phyloP scores from a whole-genome alignment of 139 green algal genomes.

The Gonium pectorale region DNA sequence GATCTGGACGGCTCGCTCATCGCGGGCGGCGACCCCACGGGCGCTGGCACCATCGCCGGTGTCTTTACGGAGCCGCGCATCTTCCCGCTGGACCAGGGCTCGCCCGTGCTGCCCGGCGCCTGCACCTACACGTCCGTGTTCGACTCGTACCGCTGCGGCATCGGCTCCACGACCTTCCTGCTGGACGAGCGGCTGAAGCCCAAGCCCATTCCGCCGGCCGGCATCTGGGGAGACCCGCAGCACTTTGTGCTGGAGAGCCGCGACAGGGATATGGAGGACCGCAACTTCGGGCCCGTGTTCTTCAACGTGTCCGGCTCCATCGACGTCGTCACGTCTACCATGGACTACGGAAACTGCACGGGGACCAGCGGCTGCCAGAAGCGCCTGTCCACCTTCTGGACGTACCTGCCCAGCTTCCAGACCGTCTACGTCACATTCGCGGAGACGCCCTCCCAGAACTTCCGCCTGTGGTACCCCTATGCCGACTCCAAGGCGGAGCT shows the following conservation, averaged over 20 bases:
- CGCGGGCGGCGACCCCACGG: neutral
- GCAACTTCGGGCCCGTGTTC: slow-evolving; percentile 70
- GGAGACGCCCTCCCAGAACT: slow-evolving; percentile 53
- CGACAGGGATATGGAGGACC: slow-evolving; percentile 68
- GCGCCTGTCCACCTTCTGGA: slow-evolving; percentile 63
- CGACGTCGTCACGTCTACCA: slow-evolving; percentile 47
- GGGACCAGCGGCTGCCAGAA: slow-evolving; percentile 58
- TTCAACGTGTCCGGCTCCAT: slow-evolving; percentile 48
- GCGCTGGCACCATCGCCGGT: neutral
- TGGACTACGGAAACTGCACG: slow-evolving; percentile 79
- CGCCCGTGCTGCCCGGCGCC: slow-evolving; percentile 47
- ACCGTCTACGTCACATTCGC: slow-evolving; percentile 52
- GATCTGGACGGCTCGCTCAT: slow-evolving; percentile 60
- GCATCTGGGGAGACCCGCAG: slow-evolving; percentile 66
- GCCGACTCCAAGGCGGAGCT: slow-evolving; percentile 45
- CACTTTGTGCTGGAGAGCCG: slow-evolving; percentile 65
- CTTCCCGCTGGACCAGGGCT: slow-evolving; percentile 53
- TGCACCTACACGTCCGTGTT: slow-evolving; percentile 45
- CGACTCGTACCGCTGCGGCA: slow-evolving; percentile 50
- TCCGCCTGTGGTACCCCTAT: slow-evolving; percentile 62
- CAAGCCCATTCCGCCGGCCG: slow-evolving; percentile 28
- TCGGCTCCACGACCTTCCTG: slow-evolving; percentile 10
- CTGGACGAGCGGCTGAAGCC: slow-evolving; percentile 45
- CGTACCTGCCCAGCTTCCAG: slow-evolving; percentile 52
- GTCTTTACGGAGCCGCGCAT: neutral